Evolutionary conservation across 1,139 yeast genomes (phyloP).

Genomic region (Hyphopichia burtonii): DNA sequence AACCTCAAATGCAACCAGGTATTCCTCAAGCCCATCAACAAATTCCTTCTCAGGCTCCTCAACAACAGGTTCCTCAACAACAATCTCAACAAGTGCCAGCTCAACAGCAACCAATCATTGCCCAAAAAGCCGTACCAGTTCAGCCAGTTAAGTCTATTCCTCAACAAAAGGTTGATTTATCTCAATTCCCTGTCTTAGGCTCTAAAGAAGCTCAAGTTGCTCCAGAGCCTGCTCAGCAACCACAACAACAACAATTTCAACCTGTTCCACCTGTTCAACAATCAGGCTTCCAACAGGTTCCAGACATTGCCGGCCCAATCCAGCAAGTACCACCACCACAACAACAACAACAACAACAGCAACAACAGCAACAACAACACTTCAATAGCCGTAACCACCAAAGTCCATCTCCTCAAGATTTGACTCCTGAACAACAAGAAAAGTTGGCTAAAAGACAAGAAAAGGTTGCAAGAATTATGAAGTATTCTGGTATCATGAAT

Average conservation of each 20-base stretch:
- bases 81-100: conserved; percentile 13
- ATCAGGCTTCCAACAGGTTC: conserved; percentile 5
- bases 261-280: conserved; percentile 7
- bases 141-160: conserved; percentile 6
- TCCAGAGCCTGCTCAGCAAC: conserved; percentile 4
- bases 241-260: conserved; percentile 4
- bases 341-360: conserved; percentile 11
- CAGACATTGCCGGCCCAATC: not conserved
- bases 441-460: conserved; percentile 70
- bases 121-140: conserved; percentile 9
- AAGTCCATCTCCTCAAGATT: conserved; percentile 22
- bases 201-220: conserved; percentile 29
- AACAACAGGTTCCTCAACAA: conserved; percentile 12
- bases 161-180: conserved; percentile 32
- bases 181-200: conserved; percentile 54
- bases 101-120: conserved; percentile 14
- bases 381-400: conserved; percentile 18
- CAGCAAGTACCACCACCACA: too few species aligned
- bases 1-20: conserved; percentile 22
- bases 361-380: conserved; percentile 10
- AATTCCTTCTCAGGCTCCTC: conserved; percentile 11
- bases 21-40: conserved; percentile 22
- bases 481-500: conserved; percentile 91
- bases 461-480: conserved; percentile 75
- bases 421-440: conserved; percentile 49